These are phyloP conservation scores for Striga asiatica DNA, from an alignment of 257 asterid species.

Conservation along the genomic window DNA sequence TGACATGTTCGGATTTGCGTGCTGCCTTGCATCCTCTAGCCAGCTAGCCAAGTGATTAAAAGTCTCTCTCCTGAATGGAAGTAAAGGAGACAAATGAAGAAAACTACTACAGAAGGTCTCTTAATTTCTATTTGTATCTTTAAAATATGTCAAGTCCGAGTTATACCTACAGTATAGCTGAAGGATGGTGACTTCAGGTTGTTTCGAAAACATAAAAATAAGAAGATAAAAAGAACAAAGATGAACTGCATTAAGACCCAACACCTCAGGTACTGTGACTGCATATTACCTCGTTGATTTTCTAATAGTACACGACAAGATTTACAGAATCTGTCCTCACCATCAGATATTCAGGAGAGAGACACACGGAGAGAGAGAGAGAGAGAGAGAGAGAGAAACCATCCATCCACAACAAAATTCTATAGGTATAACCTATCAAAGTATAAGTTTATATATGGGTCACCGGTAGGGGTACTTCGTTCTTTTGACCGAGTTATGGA, in stretches of 20 bases:
- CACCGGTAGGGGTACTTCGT: too few species aligned
- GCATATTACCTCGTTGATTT: not conserved
- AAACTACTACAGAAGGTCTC: not conserved
- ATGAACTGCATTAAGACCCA: not conserved
- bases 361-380: too few species aligned
- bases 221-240: too few species aligned
- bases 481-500: too few species aligned
- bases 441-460: not conserved
- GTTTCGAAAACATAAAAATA: too few species aligned
- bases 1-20: constrained; percentile 53
- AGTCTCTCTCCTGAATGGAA: constrained; percentile 47
- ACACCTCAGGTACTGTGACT: not conserved
- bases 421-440: not conserved
- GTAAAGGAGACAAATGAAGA: constrained; percentile 4
- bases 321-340: not conserved
- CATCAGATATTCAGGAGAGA: not conserved
- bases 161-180: too few species aligned
- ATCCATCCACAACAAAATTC: not conserved
- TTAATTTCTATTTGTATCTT: not conserved
- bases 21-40: constrained; percentile 63
- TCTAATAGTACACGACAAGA: not conserved
- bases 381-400: too few species aligned
- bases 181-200: too few species aligned
- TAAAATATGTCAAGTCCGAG: too few species aligned
- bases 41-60: constrained; percentile 58